Base-by-base conservation (phyloP, 1,284 basidiomycete species). In the Heterobasidion occidentale region DNA sequence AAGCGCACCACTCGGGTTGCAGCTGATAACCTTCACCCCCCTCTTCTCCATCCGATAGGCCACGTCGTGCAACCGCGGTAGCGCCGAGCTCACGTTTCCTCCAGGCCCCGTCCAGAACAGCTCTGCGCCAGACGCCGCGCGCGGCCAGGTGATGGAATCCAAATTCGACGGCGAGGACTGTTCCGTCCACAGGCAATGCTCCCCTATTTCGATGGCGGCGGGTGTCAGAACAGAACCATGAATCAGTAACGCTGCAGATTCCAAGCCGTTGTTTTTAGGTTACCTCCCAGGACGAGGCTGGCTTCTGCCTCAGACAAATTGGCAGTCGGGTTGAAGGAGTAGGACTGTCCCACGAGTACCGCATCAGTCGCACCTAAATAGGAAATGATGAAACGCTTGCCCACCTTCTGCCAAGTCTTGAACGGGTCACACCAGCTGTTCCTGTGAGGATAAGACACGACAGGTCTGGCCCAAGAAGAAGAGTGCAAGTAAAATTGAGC, bases 1-100 rank as follows among this genome's bases (percentile, higher is more conserved):
- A 64, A 11, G 87, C 90, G 71, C 90, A 93, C 85, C 86, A 93
- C 60, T 83, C 74, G 2, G 91, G 90, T 71, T 93, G 90, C 14
- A 94, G 71, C 0, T 71, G 59, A 84, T 83, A 7, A 89, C 83
- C 1, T 70, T 68, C 7, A 92, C 74, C 35, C 90, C 90, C 46
- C 85, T 73, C 61, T 81, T 75, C 17, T 83, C 80, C 71, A 92
- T 77, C 36, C 90, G 76, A 69, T 78, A 90, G 38, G 78, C 73
- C 33, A 88, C 65, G 62, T 92, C 90, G 63, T 94, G 85, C 61
- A 95, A 74, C 49, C 92, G 79, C 15, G 84, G 80, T 17, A 45
- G 70, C 1, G 92, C 92, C 46, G 81, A 72, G 1, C 68, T 71
- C 33, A 80, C 73, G 63, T 83, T 77, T 9, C 80, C 74, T 0